Evolutionary conservation across 345 rosid genomes (phyloP).

Genomic region (Ceriops tagal): DNA sequence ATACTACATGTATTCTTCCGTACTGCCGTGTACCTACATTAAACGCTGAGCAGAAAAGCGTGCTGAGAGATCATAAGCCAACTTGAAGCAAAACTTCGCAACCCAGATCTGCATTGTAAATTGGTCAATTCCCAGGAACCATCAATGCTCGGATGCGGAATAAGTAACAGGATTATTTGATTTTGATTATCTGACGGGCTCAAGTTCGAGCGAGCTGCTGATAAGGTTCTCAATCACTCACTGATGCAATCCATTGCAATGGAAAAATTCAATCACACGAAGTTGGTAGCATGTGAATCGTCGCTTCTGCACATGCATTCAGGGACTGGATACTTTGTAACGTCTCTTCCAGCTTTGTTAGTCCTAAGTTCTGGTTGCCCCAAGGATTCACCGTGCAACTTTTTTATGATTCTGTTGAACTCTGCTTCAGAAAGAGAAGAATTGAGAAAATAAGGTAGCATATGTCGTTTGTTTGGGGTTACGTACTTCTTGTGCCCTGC

Average conservation of each 20-base stretch:
- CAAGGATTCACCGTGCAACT: slow-evolving; percentile 65
- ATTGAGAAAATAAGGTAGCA: slow-evolving; percentile 78
- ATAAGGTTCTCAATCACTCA: neutral
- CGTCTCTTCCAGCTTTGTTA: slow-evolving; percentile 77
- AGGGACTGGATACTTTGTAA: slow-evolving; percentile 79
- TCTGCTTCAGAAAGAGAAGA: slow-evolving; percentile 62
- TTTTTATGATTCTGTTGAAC: slow-evolving; percentile 62
- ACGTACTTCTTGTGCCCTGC: slow-evolving; percentile 87
- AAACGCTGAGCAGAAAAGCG: neutral
- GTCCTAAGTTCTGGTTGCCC: slow-evolving; percentile 81
- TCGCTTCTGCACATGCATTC: slow-evolving; percentile 71
- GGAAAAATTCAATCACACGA: neutral
- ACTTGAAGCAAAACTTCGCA: slow-evolving; percentile 3
- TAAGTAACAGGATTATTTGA: neutral
- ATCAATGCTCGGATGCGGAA: slow-evolving; percentile 13
- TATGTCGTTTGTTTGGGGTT: slow-evolving; percentile 89
- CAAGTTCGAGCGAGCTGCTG: slow-evolving; percentile 12
- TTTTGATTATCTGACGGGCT: slow-evolving; percentile 13
- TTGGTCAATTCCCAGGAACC: slow-evolving; percentile 12
- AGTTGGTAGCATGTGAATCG: slow-evolving; percentile 16
- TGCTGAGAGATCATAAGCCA: slow-evolving; percentile 2
- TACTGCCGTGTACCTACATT: slow-evolving; percentile 9
- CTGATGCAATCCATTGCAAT: neutral
- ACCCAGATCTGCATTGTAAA: slow-evolving; percentile 1
- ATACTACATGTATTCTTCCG: neutral